Base-by-base conservation (phyloP, 371 early-diverging fungal genomes). In the Actinomortierella ambigua region DNA sequence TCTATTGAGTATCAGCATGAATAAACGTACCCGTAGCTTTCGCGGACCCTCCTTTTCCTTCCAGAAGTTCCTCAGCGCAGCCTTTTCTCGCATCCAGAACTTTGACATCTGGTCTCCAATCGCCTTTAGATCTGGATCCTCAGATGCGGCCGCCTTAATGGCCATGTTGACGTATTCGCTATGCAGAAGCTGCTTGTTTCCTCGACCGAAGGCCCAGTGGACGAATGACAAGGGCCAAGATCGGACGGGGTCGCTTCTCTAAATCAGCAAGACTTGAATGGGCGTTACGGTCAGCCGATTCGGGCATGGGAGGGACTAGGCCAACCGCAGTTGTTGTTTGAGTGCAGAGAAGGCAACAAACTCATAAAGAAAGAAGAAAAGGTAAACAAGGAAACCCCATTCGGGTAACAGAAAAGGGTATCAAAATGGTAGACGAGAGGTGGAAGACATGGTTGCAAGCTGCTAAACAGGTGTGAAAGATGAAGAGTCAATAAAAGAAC, bases 31-130 rank as follows among this genome's bases (percentile, higher is more conserved):
- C 51, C 55, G 42, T 44, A 62, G 55, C 55, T 61, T 54, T 50
- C 61, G 54, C 50, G 55, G 61, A 54, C 55, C 55, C 28, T 61
- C 61, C 24, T 55, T 47, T 17, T 61, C 55, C 61, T 61, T 61
- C 50, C 42, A 61, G 55, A 54, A 61, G 55, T 55, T 50, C 61
- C 26, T 61, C 50, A 61, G 42, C 42, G 55, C 50, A 54, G 23
- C 50, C 44, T 54, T 24, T 49, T 62, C 62, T 34, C 50, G 55
- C 51, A 49, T 42, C 62, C 62, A 62, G 8, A 55, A 51, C 48
- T 62, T 55, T 29, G 34, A 51, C 56, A 61, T 61, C 50, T 53
- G 55, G 50, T 55, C 49, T 54, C 49, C 55, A 49, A 48, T 61
- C 42, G 41, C 55, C 50, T 54, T 53, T 34, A 53, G 22, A 29